These are phyloP conservation scores for Cetraspora pellucida DNA, from an alignment of 192 early-diverging fungal species.

Conservation along the genomic window DNA sequence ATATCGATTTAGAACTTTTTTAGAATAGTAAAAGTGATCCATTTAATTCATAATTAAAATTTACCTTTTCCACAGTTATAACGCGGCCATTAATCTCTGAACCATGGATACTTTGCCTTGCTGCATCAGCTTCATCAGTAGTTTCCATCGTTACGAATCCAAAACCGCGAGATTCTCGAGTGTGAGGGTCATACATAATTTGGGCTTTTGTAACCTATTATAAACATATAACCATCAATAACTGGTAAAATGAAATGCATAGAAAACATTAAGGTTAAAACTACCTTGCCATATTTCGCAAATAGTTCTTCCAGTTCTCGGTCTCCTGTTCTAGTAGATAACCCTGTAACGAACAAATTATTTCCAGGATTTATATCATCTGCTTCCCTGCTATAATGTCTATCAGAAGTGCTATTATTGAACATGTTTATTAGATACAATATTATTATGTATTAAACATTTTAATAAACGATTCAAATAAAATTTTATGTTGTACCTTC, in stretches of 20 bases:
- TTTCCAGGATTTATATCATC: conserved; percentile 61
- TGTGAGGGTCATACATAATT: conserved; percentile 81
- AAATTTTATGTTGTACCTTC: conserved; percentile 4
- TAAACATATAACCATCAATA: background rate
- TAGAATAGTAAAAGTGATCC: background rate
- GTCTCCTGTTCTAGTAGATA: conserved; percentile 60
- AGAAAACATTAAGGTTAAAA: background rate
- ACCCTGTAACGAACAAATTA: conserved; percentile 77
- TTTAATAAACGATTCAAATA: background rate
- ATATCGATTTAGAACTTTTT: background rate
- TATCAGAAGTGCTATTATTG: background rate
- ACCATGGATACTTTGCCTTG: conserved; percentile 66
- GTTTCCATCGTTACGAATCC: conserved; percentile 81
- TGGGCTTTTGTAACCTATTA: conserved; percentile 65
- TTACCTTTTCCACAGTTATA: conserved; percentile 78
- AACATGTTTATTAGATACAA: no score
- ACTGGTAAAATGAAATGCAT: background rate
- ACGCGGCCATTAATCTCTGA: conserved; percentile 78
- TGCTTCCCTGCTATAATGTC: conserved; percentile 32
- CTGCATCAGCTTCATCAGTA: conserved; percentile 67
- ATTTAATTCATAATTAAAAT: background rate
- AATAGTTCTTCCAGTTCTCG: conserved; percentile 71
- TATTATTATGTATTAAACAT: no score
- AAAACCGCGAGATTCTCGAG: conserved; percentile 81
- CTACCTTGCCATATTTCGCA: conserved; percentile 72